Evolutionary conservation across 2,329 filamentous ascomycete genomes (phyloP).

Genomic region (Xenosphaeropsis pyriputrescens): DNA sequence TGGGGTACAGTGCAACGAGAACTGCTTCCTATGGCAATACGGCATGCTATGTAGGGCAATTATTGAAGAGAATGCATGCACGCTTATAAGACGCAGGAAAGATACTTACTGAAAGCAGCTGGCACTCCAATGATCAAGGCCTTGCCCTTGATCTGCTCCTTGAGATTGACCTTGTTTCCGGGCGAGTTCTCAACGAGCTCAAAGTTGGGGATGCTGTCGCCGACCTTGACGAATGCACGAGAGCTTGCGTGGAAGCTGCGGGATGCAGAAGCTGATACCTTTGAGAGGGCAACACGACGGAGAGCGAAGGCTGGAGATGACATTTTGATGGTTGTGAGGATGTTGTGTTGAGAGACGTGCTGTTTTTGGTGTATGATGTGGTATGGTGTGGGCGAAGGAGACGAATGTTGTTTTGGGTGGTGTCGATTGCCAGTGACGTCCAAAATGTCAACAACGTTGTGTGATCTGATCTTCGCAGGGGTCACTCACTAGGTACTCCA

Average conservation of each 20-base stretch:
- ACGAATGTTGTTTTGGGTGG: too few relatives aligned
- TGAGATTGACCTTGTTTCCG: conserved; percentile 79
- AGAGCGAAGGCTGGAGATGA: neutral
- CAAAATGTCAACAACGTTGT: too few relatives aligned
- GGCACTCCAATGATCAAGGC: conserved; percentile 78
- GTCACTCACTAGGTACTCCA: too few relatives aligned
- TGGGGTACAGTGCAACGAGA: too few relatives aligned
- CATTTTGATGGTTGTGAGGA: neutral
- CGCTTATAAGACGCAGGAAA: neutral
- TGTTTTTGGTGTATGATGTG: too few relatives aligned
- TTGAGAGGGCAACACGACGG: neutral
- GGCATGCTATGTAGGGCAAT: too few relatives aligned
- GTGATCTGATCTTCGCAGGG: too few relatives aligned
- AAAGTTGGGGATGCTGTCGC: conserved; percentile 65
- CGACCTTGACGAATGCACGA: conserved; percentile 53
- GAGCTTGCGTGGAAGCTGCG: conserved; percentile 47
- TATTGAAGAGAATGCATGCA: too few relatives aligned
- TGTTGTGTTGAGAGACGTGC: too few relatives aligned
- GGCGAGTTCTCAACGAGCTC: conserved; percentile 76
- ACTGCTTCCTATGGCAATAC: too few relatives aligned
- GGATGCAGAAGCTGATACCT: neutral
- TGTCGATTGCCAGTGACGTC: too few relatives aligned
- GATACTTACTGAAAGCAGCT: conserved; percentile 52
- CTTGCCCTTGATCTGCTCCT: conserved; percentile 56
- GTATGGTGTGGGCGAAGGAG: too few relatives aligned